Evolutionary conservation across 2,329 filamentous ascomycete species (phyloP).

Genomic region (Talaromyces amestolkiae): DNA sequence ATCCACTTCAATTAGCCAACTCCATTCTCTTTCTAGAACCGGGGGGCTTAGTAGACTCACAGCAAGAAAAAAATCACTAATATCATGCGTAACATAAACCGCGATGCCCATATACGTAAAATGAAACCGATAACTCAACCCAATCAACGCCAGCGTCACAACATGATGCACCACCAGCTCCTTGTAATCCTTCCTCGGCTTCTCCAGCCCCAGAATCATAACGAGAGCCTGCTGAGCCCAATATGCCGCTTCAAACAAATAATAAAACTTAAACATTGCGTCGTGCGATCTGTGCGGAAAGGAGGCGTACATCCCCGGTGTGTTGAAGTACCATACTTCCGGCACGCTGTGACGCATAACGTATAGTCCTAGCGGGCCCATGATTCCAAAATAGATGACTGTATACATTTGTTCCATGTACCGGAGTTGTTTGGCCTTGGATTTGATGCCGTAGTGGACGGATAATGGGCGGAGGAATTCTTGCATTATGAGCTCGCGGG

Average conservation of each 20-base stretch:
- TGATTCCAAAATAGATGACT: slow-evolving; percentile 17
- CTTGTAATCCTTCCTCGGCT: slow-evolving; percentile 17
- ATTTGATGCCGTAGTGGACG: slow-evolving; percentile 8
- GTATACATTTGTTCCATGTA: slow-evolving; percentile 20
- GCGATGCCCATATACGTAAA: slow-evolving; percentile 19
- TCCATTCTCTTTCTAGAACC: neutral
- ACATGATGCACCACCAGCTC: slow-evolving; percentile 17
- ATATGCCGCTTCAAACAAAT: slow-evolving; percentile 18
- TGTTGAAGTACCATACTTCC: slow-evolving; percentile 17
- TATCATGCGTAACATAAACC: slow-evolving; percentile 18
- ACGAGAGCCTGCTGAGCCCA: slow-evolving; percentile 19
- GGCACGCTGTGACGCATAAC: slow-evolving; percentile 10
- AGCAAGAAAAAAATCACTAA: slow-evolving; percentile 18
- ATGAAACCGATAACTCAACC: slow-evolving; percentile 19
- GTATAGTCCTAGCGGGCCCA: slow-evolving; percentile 13
- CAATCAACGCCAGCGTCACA: slow-evolving; percentile 18
- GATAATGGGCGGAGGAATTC: slow-evolving; percentile 14
- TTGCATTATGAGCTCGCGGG: slow-evolving; percentile 18
- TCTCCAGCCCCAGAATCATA: slow-evolving; percentile 17
- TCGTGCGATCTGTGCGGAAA: slow-evolving; percentile 14
- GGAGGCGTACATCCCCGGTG: slow-evolving; percentile 14
- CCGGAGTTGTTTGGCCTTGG: slow-evolving; percentile 9
- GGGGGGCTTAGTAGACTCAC: neutral
- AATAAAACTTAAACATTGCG: slow-evolving; percentile 15
- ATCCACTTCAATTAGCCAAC: neutral